Evolutionary conservation across 768 basidiomycete species (phyloP).

Genomic region (Auriculariales sp.): DNA sequence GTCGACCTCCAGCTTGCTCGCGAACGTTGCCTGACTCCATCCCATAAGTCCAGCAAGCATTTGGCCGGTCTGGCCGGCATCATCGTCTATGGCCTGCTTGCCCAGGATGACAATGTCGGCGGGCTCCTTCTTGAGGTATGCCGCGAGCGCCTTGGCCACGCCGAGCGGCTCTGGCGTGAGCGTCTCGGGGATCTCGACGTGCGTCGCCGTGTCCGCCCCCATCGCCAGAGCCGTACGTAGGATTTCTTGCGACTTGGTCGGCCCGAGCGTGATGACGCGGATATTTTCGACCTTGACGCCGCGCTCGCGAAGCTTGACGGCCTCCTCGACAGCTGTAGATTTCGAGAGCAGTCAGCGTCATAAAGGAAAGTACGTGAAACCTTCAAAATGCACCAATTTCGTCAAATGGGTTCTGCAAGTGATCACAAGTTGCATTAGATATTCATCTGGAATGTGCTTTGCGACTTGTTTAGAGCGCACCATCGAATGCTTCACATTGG

Average conservation of each 20-base stretch:
- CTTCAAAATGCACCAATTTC: conserved; percentile 67
- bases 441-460: neutral
- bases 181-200: conserved; percentile 72
- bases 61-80: conserved; percentile 88
- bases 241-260: conserved; percentile 76
- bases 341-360: neutral
- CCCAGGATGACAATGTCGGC: conserved; percentile 89
- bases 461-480: conserved; percentile 26
- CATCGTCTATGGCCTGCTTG: conserved; percentile 97
- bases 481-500: conserved; percentile 98
- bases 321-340: conserved; percentile 81
- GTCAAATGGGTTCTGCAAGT: conserved; percentile 83
- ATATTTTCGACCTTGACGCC: conserved; percentile 54
- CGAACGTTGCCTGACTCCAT: conserved; percentile 93
- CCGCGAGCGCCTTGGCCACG: conserved; percentile 73
- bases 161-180: conserved; percentile 80
- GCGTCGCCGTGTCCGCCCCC: conserved; percentile 89
- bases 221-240: conserved; percentile 94
- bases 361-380: neutral
- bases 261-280: conserved; percentile 88
- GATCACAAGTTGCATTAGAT: neutral
- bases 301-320: conserved; percentile 81
- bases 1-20: conserved; percentile 71
- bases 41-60: conserved; percentile 89
- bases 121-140: conserved; percentile 50